These are phyloP conservation scores for Stephania cephalantha DNA, from an alignment of 164 flowering plant genomes.

Conservation along the genomic window DNA sequence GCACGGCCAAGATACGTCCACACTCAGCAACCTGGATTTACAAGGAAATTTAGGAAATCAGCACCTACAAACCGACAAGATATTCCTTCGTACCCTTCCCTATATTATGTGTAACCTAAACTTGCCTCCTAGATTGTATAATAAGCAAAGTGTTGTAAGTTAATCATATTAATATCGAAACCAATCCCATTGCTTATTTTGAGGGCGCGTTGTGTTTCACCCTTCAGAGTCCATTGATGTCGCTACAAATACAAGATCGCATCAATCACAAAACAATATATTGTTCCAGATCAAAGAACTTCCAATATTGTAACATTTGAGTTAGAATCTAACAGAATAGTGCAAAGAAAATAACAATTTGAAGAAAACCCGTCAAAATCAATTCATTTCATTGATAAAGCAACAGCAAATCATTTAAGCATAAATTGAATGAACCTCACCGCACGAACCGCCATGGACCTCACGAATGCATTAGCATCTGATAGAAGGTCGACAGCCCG, in stretches of 20 bases:
- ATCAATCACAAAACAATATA: no score
- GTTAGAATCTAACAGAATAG: neutral
- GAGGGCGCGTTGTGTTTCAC: no score
- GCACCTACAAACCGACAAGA: neutral
- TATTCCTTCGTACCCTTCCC: neutral
- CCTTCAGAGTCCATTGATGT: no score
- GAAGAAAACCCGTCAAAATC: no score
- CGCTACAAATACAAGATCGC: no score
- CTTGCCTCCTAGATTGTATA: no score
- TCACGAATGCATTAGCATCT: slow-evolving; percentile 55
- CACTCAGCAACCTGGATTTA: slow-evolving; percentile 82
- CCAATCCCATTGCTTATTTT: no score
- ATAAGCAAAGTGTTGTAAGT: no score
- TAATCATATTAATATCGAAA: no score
- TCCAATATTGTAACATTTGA: no score
- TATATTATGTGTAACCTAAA: neutral
- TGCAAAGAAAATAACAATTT: neutral
- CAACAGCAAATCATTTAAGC: neutral
- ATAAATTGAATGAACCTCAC: slow-evolving; percentile 14
- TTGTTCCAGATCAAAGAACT: no score
- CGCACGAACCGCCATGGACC: slow-evolving; percentile 42
- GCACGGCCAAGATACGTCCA: slow-evolving; percentile 53
- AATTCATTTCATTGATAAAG: neutral
- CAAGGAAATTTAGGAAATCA: neutral
- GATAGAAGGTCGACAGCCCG: slow-evolving; percentile 59